Base-by-base conservation (phyloP, 257 asterid genomes). In the Solanum sitiens region DNA sequence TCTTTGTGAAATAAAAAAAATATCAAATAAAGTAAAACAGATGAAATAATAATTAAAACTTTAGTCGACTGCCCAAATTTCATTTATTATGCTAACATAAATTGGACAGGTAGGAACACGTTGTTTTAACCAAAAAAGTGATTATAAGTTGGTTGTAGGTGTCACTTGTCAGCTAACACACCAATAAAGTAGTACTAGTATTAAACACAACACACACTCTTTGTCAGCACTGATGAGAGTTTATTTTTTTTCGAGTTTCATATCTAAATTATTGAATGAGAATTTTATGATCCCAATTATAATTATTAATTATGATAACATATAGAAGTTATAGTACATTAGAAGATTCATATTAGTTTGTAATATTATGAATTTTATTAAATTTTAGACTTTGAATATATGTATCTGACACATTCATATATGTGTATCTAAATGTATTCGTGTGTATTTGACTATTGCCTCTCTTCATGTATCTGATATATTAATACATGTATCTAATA, bases 371-470 rank as follows among this genome's bases (percentile, higher is more conserved):
- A 2, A 56, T 56, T 0, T 56, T 56, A 56, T 20, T 0, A 56
- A 56, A 56, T 7, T 20, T 56, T 56, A 0, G 2, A 56, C 1
- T 56, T 56, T 11, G 0, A 0, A 56, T 56, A 56, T 18, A 7
- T 2, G 11, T 18, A 20, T 20, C 0, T 2, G 1, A 56, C 0
- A 0, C n/a, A 56, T 18, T 0, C n/a, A 56, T 0, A 18, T 2
- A 56, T 18, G n/a, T 56, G 0, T 56, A 56, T 56, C 25, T 56
- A 56, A 56, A 20, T 7, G 0, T 20, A 56, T 18, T 56, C 0
- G 0, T 0, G 11, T 56, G 2, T 56, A 56, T 56, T 0, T 18
- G 11, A 56, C n/a, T 56, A 18, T 56, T 2, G 0, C 5, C 2
- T 18, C 4, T 18, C 4, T 56, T 7, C 4, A 0, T 56, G n/a